Conservation (phyloP, 2,329 filamentous ascomycete genomes). For the Claviceps pazoutovae region DNA sequence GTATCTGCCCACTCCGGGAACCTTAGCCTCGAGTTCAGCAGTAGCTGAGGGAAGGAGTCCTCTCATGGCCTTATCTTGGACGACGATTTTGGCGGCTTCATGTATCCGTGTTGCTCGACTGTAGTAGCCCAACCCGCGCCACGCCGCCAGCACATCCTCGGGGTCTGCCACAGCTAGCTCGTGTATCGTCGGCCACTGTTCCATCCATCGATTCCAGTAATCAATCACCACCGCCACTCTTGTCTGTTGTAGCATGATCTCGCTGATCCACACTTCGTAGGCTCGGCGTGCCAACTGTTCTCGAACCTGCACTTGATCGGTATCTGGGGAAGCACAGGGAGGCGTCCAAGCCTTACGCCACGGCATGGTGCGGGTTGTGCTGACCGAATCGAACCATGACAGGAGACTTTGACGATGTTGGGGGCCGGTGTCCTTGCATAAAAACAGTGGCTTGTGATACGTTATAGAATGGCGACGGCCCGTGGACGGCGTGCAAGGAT, state of each 20-base stretch:
- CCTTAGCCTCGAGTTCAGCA: conserved; percentile 30
- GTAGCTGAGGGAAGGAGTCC: conserved; percentile 37
- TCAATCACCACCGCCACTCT: conserved; percentile 47
- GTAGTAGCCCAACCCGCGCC: conserved; percentile 51
- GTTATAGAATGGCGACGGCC: conserved; percentile 8
- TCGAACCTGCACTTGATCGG: conserved; percentile 22
- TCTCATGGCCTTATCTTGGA: conserved; percentile 23
- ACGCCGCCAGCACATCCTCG: conserved; percentile 43
- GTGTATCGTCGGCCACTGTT: conserved; percentile 43
- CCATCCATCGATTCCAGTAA: conserved; percentile 51
- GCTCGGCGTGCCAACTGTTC: conserved; percentile 37
- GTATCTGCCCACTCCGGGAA: conserved; percentile 48
- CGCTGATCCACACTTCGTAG: conserved; percentile 53
- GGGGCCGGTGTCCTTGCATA: conserved; percentile 22
- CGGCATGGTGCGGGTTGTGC: conserved; percentile 36
- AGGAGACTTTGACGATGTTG: conserved; percentile 26
- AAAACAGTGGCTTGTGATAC: conserved; percentile 38
- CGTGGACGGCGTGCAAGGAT: conserved; percentile 7
- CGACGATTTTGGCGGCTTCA: conserved; percentile 38
- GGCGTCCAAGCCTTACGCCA: conserved; percentile 46
- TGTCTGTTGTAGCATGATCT: conserved; percentile 55
- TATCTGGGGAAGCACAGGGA: conserved; percentile 2
- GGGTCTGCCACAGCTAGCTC: conserved; percentile 37
- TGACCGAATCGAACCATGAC: conserved; percentile 36
- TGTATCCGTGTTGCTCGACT: conserved; percentile 48